Base-by-base conservation (phyloP, 1,284 basidiomycete species). In the Rhodotorula sp. region DNA sequence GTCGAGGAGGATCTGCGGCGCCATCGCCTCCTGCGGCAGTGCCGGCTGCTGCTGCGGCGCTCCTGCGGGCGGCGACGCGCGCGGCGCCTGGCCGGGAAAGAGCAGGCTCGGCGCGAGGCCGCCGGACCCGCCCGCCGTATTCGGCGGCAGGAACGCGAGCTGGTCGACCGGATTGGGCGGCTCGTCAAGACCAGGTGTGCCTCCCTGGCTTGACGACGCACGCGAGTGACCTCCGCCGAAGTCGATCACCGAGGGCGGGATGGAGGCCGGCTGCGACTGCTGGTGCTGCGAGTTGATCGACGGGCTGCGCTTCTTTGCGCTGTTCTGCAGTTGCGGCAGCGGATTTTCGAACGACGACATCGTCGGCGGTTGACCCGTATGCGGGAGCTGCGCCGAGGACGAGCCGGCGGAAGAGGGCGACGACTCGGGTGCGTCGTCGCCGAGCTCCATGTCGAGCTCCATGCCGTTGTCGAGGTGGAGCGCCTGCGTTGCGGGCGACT, bases 401-500 rank as follows among this genome's bases (percentile, higher is more conserved):
- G 72, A 66, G 16, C 58, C 67, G 25, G 49, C 67, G 7, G 67
- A 70, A 8, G 74, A 64, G 17, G 66, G 50, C 4, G 70, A 54
- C 16, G 66, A 66, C 8, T 21, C 57, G 23, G 61, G 56, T n/a
- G 61, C 60, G 12, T 68, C 66, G 53, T 76, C 74, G 55, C 74
- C 75, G 73, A 77, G 75, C n/a, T 77, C 75, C 75, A 77, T 77
- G 69, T 77, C 75, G 49, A 77, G 71, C 61, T 77, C 73, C 75
- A 73, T 75, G 44, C 69, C 68, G 44, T 65, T 57, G 42, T 74
- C 72, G 52, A 74, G 66, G 53, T 70, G 69, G 14, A 68, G 48
- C 9, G 66, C 56, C 10, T 68, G 62, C 49, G 65, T 64, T 5
- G 67, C 70, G 8, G 73, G 67, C 44, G 70, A 70, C n/a, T 72